A percentile compares a stretch with the other conserved stretches of the same genome.
Evolutionary conservation across 164 flowering plant genomes (phyloP).

Genomic region (Echeveria elegans): DNA sequence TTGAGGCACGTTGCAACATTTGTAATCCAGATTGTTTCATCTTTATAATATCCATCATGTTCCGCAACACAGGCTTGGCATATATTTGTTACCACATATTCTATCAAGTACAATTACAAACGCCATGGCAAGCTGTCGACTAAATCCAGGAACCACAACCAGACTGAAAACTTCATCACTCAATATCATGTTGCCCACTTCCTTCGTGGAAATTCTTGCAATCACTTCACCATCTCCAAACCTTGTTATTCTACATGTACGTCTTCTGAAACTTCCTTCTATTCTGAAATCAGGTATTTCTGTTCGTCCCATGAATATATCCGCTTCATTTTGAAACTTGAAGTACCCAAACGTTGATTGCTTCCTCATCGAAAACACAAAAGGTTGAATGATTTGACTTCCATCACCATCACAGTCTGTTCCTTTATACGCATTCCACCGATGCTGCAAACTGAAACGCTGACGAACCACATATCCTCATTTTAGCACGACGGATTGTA

Average conservation of each 20-base stretch:
- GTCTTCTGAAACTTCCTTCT: conserved; percentile 36
- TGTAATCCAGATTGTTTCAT: not conserved
- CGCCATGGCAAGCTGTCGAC: conserved; percentile 41
- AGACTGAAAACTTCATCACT: conserved; percentile 47
- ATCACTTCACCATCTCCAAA: conserved; percentile 25
- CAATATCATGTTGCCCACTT: conserved; percentile 30
- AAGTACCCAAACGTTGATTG: conserved; percentile 10
- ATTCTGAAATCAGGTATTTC: conserved; percentile 28
- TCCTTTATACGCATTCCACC: conserved; percentile 48
- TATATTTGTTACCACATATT: conserved; percentile 21
- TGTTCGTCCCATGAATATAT: conserved; percentile 23
- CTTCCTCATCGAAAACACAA: conserved; percentile 43
- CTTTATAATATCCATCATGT: not conserved
- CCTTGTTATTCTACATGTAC: conserved; percentile 30
- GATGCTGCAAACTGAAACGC: conserved; percentile 38
- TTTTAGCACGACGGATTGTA: not conserved
- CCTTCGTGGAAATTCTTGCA: conserved; percentile 43
- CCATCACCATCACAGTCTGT: conserved; percentile 14
- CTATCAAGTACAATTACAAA: conserved; percentile 54
- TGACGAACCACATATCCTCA: conserved; percentile 9
- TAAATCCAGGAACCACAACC: conserved; percentile 34
- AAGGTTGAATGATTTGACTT: conserved; percentile 1
- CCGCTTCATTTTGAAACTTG: conserved; percentile 21
- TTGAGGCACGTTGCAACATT: not conserved
- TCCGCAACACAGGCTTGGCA: not conserved